phyloP scores from a whole-genome alignment of 2,329 filamentous ascomycete genomes.

The Hymenoscyphus scutula region DNA sequence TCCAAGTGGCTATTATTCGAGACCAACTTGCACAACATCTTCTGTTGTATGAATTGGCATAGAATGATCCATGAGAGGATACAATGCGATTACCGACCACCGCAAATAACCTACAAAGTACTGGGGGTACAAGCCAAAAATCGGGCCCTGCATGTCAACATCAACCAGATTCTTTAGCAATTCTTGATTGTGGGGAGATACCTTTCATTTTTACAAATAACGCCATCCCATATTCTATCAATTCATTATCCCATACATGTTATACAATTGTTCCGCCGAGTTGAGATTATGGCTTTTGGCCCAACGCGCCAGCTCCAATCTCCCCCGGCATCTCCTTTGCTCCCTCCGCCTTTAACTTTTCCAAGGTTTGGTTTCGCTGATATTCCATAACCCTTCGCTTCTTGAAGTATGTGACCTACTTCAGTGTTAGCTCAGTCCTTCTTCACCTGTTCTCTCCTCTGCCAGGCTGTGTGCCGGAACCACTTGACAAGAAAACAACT shows the following conservation, averaged over 20 bases:
- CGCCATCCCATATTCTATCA: constrained; percentile 17
- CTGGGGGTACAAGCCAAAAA: neutral
- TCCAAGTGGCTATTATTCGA: no score
- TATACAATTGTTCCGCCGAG: constrained; percentile 10
- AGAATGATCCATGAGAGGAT: no score
- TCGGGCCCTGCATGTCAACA: neutral
- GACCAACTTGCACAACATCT: no score
- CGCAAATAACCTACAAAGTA: neutral
- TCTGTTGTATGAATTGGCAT: no score
- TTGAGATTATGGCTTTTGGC: constrained; percentile 15
- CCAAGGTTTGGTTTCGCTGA: constrained; percentile 77
- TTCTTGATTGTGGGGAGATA: constrained; percentile 6
- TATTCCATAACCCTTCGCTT: constrained; percentile 91
- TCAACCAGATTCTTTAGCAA: neutral
- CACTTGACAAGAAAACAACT: constrained; percentile 37
- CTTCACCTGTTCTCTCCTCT: neutral
- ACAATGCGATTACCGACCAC: no score
- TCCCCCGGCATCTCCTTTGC: constrained; percentile 55
- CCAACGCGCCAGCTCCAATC: constrained; percentile 21
- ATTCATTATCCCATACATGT: constrained; percentile 8
- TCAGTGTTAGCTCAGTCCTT: constrained; percentile 4
- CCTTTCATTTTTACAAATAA: constrained; percentile 15
- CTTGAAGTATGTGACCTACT: constrained; percentile 93
- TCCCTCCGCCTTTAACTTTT: constrained; percentile 70
- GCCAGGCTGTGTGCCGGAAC: neutral